These are phyloP conservation scores for Apiospora hydei DNA, from an alignment of 2,329 filamentous ascomycete genomes.

Conservation along the genomic window DNA sequence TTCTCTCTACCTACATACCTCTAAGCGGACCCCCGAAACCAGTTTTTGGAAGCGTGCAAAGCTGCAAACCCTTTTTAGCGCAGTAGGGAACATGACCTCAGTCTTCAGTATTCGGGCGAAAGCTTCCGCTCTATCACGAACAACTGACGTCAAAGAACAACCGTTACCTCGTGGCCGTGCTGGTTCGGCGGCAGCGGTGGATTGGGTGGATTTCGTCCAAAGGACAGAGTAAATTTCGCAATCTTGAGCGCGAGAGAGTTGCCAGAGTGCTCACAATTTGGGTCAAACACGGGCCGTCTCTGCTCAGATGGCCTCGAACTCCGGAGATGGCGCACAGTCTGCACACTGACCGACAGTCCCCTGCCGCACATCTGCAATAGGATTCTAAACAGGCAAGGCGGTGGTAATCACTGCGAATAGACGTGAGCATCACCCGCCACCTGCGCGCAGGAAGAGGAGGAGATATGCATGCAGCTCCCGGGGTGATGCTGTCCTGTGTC, in stretches of 20 bases:
- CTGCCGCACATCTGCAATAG: constrained; percentile 10
- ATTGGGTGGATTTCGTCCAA: constrained; percentile 3
- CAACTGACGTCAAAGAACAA: background rate
- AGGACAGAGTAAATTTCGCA: constrained; percentile 13
- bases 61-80: background rate
- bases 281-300: constrained; percentile 6
- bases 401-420: background rate
- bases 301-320: constrained; percentile 8
- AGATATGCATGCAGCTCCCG: background rate
- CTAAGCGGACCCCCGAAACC: background rate
- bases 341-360: constrained; percentile 4
- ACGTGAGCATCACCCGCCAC: background rate
- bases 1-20: background rate
- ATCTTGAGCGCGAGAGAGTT: background rate
- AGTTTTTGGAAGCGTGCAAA: background rate
- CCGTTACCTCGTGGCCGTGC: constrained; percentile 2
- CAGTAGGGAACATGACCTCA: no score
- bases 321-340: constrained; percentile 14
- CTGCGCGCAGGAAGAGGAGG: background rate
- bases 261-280: background rate
- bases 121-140: constrained; percentile 4
- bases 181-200: background rate
- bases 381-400: background rate
- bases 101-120: background rate
- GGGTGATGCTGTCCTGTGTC: background rate